These are phyloP conservation scores for Conticribra weissflogii DNA, from an alignment of 108 stramenopile species.

Conservation along the genomic window DNA sequence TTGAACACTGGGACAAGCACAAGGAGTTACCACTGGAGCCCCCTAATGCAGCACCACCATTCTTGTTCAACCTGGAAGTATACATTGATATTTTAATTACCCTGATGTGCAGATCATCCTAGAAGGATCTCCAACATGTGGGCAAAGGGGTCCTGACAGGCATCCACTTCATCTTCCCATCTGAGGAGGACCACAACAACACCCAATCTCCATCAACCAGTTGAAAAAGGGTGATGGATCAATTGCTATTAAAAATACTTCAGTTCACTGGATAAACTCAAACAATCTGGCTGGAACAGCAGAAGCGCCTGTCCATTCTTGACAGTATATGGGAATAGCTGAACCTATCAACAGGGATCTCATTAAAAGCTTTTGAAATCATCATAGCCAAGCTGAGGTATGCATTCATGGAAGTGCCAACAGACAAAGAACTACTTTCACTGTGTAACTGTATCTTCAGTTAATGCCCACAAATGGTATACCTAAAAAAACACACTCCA, in stretches of 20 bases:
- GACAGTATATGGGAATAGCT: background rate
- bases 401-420: constrained; percentile 10
- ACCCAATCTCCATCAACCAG: no score
- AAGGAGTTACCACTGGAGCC: no score
- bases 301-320: background rate
- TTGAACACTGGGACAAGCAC: no score
- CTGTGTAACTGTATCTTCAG: background rate
- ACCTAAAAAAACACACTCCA: background rate
- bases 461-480: background rate
- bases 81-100: constrained; percentile 21
- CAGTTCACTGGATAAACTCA: constrained; percentile 6
- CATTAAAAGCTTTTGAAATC: constrained; percentile 4
- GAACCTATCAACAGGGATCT: background rate
- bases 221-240: no score
- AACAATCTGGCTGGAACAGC: background rate
- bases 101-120: background rate
- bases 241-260: no score
- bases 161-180: constrained; percentile 23
- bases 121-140: background rate
- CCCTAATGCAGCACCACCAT: background rate
- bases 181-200: background rate
- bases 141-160: background rate
- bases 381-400: constrained; percentile 1
- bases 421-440: constrained; percentile 2
- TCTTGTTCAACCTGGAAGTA: constrained; percentile 5